Base-by-base conservation (phyloP, 306 rosid species). In the Medicago lupulina region DNA sequence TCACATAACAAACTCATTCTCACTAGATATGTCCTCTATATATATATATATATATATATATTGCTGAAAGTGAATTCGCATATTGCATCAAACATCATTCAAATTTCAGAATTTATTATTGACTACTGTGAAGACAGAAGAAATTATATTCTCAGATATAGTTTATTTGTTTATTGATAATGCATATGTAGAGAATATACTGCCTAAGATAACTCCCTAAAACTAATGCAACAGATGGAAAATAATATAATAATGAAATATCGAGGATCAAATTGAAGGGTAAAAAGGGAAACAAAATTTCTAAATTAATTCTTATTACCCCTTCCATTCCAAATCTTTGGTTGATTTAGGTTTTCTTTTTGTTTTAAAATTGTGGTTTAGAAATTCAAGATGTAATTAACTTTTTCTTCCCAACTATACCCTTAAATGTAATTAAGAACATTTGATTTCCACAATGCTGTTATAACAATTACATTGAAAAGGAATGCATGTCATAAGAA, bases 81-180 rank as follows among this genome's bases (percentile, higher is more conserved):
- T 38, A n/a, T 63, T 74, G 19, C 67, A 41, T 53, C 67, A 53
- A 49, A 41, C 57, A 65, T n/a, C 12, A 53, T 16, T 31, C 61
- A 59, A 59, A 25, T 28, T 59, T 59, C 40, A 25, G 16, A 59
- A 4, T 14, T 14, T 31, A 4, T 40, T 65, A n/a, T 67, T 67
- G 39, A 19, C 31, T 12, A 19, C 44, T 31, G 46, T 25, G 39
- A 19, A 39, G 55, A 25, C 40, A 65, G 41, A 67, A 67, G 28
- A 21, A 39, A 21, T 9, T 65, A 51, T 38, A 38, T 38, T 76
- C 64, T 31, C 19, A 51, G 54, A 12, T 4, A 46, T 46, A 46
- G 13, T 13, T 46, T 46, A 5, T 12, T 46, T 46, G 14, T 46
- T 5, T 13, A 46, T 13, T 46, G 16, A 2, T 4, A 46, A 46